Conservation (phyloP, 495 filamentous ascomycete species). For the Aspergillus kassunensis region DNA sequence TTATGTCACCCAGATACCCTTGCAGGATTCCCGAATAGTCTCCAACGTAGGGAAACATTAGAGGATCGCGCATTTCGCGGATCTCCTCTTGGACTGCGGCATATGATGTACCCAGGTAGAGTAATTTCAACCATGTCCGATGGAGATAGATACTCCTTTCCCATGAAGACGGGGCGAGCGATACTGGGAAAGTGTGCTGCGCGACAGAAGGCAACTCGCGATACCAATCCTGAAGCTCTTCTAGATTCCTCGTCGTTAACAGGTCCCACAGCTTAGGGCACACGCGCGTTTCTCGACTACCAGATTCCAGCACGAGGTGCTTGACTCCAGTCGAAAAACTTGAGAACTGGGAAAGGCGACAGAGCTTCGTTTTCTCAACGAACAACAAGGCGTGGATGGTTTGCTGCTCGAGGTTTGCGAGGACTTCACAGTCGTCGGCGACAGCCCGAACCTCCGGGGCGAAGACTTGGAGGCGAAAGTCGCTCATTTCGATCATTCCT, state of each 20-base stretch:
- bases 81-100: not conserved
- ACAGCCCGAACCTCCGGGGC: not conserved
- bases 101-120: constrained; percentile 1
- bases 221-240: constrained; percentile 2
- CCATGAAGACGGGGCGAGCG: not conserved
- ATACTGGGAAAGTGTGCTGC: not conserved
- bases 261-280: not conserved
- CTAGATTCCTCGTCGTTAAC: not conserved
- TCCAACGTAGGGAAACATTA: not conserved
- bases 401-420: not conserved
- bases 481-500: not conserved
- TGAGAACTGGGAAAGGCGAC: not conserved
- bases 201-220: not conserved
- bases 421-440: constrained; percentile 4
- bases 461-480: not conserved
- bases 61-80: not conserved
- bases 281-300: not conserved
- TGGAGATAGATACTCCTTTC: constrained; percentile 8
- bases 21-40: not conserved
- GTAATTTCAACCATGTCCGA: constrained; percentile 3
- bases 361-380: constrained; percentile 11
- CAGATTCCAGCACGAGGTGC: not conserved
- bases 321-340: not conserved
- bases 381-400: not conserved
- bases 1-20: not conserved